Percentiles rank a stretch among this genome's conserved stretches.
Evolutionary conservation across 2,329 filamentous ascomycete genomes (phyloP).

Genomic region (Sporothrix phasma): DNA sequence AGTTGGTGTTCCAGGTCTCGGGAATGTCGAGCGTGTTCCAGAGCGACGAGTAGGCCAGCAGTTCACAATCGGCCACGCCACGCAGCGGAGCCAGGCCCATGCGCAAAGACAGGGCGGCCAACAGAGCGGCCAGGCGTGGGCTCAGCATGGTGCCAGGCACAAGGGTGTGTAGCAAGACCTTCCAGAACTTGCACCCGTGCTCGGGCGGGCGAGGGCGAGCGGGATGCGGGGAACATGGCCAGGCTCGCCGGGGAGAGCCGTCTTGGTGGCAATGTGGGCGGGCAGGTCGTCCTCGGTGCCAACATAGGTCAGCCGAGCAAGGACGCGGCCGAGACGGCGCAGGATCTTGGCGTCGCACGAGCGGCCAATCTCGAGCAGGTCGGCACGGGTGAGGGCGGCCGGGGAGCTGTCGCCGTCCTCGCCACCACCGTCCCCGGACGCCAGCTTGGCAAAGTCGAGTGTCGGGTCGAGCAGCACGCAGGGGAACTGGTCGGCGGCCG

Average conservation of each 20-base stretch:
- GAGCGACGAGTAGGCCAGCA: conserved; percentile 30
- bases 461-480: conserved; percentile 43
- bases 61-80: conserved; percentile 32
- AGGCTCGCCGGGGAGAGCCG: conserved; percentile 20
- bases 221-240: conserved; percentile 33
- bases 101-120: conserved; percentile 38
- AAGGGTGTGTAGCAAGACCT: conserved; percentile 37
- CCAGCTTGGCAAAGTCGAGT: conserved; percentile 25
- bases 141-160: conserved; percentile 39
- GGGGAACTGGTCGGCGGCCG: conserved; percentile 32
- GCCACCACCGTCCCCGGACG: not conserved
- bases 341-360: conserved; percentile 41
- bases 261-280: conserved; percentile 28
- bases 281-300: conserved; percentile 32
- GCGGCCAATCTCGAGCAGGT: conserved; percentile 41
- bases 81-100: conserved; percentile 36
- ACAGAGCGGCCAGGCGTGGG: conserved; percentile 34
- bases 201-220: conserved; percentile 29
- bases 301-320: conserved; percentile 38
- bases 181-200: conserved; percentile 35
- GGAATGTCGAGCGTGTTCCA: conserved; percentile 40
- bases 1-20: conserved; percentile 40
- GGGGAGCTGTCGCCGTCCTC: conserved; percentile 21
- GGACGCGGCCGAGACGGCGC: conserved; percentile 35
- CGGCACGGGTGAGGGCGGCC: conserved; percentile 32